Conservation (phyloP, 169 alveolate genomes). For the Babesia caballi region DNA sequence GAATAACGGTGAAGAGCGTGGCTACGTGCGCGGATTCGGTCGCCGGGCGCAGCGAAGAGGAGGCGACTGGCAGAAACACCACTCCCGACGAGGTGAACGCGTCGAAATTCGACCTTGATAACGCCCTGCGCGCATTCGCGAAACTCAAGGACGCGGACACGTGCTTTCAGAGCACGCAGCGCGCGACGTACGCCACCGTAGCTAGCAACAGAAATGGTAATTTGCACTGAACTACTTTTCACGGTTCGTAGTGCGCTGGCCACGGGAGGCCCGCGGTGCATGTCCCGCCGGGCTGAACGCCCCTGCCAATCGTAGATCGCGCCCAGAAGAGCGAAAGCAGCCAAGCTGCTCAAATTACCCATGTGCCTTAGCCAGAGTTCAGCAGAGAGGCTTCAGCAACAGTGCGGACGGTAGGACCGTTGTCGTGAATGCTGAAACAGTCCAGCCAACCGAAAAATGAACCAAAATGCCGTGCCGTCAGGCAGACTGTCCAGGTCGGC, state of each 20-base stretch:
- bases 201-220: not conserved
- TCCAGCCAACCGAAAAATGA: slow-evolving; percentile 34
- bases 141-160: not conserved
- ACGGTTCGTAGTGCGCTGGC: not conserved
- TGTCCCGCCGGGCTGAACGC: no score
- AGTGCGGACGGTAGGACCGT: no score
- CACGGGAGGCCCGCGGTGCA: not conserved
- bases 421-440: no score
- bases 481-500: slow-evolving; percentile 54
- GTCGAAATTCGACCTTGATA: slow-evolving; percentile 29
- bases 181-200: not conserved
- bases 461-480: slow-evolving; percentile 42
- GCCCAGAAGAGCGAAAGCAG: no score
- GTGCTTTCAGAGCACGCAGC: not conserved
- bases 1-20: not conserved
- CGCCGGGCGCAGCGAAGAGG: not conserved
- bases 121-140: slow-evolving; percentile 11
- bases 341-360: no score
- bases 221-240: not conserved
- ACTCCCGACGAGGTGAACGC: slow-evolving; percentile 53
- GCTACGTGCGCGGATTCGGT: not conserved
- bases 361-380: no score
- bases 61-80: slow-evolving; percentile 16
- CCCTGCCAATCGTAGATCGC: no score
- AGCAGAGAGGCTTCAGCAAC: no score